Evolutionary conservation across 2,329 filamentous ascomycete genomes (phyloP).

Genomic region (Aspergillus proliferans): DNA sequence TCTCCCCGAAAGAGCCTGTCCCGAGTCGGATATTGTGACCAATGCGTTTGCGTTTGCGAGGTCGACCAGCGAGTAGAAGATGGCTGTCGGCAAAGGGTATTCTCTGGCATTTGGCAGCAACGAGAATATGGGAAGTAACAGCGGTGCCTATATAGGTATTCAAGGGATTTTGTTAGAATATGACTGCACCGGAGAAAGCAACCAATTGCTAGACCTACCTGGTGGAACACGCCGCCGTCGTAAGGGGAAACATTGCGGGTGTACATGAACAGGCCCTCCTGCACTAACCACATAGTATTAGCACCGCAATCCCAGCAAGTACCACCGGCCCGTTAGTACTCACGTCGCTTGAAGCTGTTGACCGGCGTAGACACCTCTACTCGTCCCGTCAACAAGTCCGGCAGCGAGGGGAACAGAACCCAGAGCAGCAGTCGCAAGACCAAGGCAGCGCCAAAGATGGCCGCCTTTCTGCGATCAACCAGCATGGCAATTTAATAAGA

Average conservation of each 20-base stretch:
- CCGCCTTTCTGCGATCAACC: constrained; percentile 53
- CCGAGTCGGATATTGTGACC: constrained; percentile 71
- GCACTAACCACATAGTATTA: constrained; percentile 52
- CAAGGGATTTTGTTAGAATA: not conserved
- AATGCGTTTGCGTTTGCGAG: constrained; percentile 75
- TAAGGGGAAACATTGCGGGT: constrained; percentile 95
- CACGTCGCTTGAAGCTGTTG: constrained; percentile 95
- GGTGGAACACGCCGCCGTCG: constrained; percentile 78
- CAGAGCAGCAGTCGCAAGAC: constrained; percentile 75
- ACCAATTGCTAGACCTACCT: constrained; percentile 37
- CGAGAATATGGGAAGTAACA: constrained; percentile 86
- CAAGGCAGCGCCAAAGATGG: constrained; percentile 69
- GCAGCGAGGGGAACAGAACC: constrained; percentile 71
- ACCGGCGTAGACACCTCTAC: constrained; percentile 97
- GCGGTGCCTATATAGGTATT: constrained; percentile 57
- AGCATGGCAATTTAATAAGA: constrained; percentile 37
- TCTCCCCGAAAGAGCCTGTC: constrained; percentile 66
- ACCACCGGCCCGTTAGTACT: constrained; percentile 26
- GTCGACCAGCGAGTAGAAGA: constrained; percentile 77
- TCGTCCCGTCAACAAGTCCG: constrained; percentile 77
- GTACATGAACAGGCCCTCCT: constrained; percentile 94
- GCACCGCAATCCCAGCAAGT: not conserved
- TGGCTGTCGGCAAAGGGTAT: constrained; percentile 66
- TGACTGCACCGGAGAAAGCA: not conserved
- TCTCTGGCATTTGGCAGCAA: constrained; percentile 66